Conservation (phyloP, 495 filamentous ascomycete species). For the Xylaria castorea region DNA sequence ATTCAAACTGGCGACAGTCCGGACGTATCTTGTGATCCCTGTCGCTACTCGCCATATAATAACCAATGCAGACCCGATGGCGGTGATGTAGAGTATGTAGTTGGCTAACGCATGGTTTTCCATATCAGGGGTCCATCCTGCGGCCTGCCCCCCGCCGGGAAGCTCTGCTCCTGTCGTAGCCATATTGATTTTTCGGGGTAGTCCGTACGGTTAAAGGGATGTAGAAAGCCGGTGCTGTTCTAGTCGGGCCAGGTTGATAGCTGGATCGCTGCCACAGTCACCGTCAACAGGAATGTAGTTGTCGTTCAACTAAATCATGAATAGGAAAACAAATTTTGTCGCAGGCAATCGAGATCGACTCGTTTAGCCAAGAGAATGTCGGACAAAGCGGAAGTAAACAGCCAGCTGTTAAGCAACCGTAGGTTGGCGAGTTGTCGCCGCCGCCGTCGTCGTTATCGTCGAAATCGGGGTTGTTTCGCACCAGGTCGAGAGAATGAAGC, state of each 20-base stretch:
- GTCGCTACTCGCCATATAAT: conserved; percentile 57
- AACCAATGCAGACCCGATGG: conserved; percentile 48
- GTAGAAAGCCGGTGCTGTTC: background rate
- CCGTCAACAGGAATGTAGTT: conserved; percentile 11
- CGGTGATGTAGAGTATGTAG: conserved; percentile 57
- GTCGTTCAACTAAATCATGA: conserved; percentile 6
- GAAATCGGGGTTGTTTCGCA: background rate
- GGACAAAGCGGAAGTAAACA: conserved; percentile 32
- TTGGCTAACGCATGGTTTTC: conserved; percentile 54
- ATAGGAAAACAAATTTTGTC: conserved; percentile 11
- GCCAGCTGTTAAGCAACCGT: conserved; percentile 36
- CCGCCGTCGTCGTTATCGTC: conserved; percentile 4
- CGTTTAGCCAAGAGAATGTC: conserved; percentile 30
- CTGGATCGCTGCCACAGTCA: conserved; percentile 5
- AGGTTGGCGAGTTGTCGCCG: background rate
- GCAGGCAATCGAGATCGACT: conserved; percentile 38
- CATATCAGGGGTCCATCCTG: conserved; percentile 43
- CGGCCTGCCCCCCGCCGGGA: conserved; percentile 38
- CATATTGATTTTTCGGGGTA: conserved; percentile 29
- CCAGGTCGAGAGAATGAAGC: conserved; percentile 3
- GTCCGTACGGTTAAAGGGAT: background rate
- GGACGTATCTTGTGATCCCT: conserved; percentile 70
- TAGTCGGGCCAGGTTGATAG: background rate
- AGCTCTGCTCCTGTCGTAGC: conserved; percentile 21
- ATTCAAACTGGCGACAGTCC: conserved; percentile 72